Conservation (phyloP, 805 yeast genomes). For the Pichia eremophila region DNA sequence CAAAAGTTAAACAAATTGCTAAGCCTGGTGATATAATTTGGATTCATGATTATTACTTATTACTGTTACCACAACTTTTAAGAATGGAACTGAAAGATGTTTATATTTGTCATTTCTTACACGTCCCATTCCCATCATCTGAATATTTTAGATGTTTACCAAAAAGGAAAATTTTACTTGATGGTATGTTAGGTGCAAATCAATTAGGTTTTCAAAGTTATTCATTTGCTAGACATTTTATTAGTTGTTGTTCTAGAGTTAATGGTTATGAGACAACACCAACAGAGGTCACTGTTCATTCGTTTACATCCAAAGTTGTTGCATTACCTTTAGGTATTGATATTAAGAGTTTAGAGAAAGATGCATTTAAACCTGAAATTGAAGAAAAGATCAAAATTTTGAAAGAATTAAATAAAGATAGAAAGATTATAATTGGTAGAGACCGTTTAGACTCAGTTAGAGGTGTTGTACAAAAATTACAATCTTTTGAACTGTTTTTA, state of each 20-base stretch:
- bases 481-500: slow-evolving; percentile 82
- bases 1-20: slow-evolving; percentile 63
- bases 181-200: slow-evolving; percentile 88
- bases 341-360: slow-evolving; percentile 54
- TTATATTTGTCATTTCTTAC: slow-evolving; percentile 68
- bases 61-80: slow-evolving; percentile 73
- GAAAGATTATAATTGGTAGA: slow-evolving; percentile 84
- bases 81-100: slow-evolving; percentile 70
- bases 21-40: slow-evolving; percentile 85
- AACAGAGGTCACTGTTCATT: slow-evolving; percentile 57
- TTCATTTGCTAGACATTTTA: slow-evolving; percentile 82
- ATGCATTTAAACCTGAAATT: slow-evolving; percentile 42
- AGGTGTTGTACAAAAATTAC: slow-evolving; percentile 87
- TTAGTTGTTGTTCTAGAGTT: slow-evolving; percentile 81
- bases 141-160: slow-evolving; percentile 89
- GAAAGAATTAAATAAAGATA: slow-evolving; percentile 48
- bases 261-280: slow-evolving; percentile 69
- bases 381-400: slow-evolving; percentile 60
- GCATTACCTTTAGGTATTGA: slow-evolving; percentile 89
- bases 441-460: slow-evolving; percentile 87
- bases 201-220: slow-evolving; percentile 78
- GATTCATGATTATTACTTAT: slow-evolving; percentile 84
- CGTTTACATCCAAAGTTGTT: slow-evolving; percentile 63
- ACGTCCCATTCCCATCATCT: slow-evolving; percentile 89
- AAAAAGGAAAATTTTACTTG: slow-evolving; percentile 70